These are phyloP conservation scores for Patellifolia procumbens DNA, from an alignment of 179 eudicot species.

Conservation along the genomic window DNA sequence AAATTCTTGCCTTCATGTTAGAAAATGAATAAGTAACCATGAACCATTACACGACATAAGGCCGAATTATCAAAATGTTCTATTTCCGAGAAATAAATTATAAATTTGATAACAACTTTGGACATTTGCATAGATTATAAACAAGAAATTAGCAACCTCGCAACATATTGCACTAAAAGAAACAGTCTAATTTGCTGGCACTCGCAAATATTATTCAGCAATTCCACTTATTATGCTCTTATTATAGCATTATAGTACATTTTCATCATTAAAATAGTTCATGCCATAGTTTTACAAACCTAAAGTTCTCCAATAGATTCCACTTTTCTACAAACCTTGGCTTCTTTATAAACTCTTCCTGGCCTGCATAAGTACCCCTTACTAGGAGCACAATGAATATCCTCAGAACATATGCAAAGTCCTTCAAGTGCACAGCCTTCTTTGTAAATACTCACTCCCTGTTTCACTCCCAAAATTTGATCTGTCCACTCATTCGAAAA, in stretches of 20 bases:
- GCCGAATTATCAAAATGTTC: too few relatives aligned
- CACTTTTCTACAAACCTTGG: conserved; percentile 54
- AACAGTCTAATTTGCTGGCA: too few relatives aligned
- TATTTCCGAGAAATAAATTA: too few relatives aligned
- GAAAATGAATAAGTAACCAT: too few relatives aligned
- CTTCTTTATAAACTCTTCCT: conserved; percentile 57
- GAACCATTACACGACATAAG: too few relatives aligned
- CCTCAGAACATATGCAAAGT: conserved; percentile 64
- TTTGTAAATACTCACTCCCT: conserved; percentile 39
- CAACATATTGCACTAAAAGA: too few relatives aligned
- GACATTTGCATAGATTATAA: too few relatives aligned
- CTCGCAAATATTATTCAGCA: too few relatives aligned
- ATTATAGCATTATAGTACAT: background rate
- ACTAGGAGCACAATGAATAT: conserved; percentile 68
- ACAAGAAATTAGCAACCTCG: too few relatives aligned
- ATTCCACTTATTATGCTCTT: too few relatives aligned
- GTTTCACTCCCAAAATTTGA: conserved; percentile 52
- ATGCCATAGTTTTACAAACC: background rate
- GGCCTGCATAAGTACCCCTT: conserved; percentile 62
- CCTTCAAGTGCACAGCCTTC: conserved; percentile 84
- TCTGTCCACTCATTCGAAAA: conserved; percentile 76
- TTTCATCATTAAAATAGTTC: background rate
- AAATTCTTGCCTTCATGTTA: too few relatives aligned
- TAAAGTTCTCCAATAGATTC: background rate
- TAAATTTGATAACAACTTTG: too few relatives aligned